Evolutionary conservation across 306 rosid genomes (phyloP), one percentile per base, ranked within the genome.

Genomic region (Vachellia collinsii): DNA sequence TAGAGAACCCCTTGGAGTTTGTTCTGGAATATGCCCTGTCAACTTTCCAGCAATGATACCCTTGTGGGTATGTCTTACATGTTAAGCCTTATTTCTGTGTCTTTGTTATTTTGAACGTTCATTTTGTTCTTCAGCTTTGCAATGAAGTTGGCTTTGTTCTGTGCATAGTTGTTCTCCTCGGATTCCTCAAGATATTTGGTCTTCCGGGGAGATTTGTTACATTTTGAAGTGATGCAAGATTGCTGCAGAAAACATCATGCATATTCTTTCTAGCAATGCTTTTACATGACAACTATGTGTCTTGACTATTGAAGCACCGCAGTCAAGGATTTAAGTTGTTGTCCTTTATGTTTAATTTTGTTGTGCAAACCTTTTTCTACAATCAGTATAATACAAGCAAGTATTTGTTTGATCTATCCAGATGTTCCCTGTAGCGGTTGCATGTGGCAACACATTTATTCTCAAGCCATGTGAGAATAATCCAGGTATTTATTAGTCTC

Each of bases 1-100:
- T 61, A 84, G 92, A 81, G 97, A 91, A 77, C 97, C 97, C 41
- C 91, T 91, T 50, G 97, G 97, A 70, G 93, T 92, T 82, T 92
- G 97, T 89, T 95, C 92, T 20, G 97, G 97, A 75, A 89, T 92
- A 71, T 92, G 94, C 79, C 85, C 95, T 39, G 56, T 85, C 70
- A 88, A 92, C 83, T 88, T 82, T 83, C 85, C 97, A 44, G 92
- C 91, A 70, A 83, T 72, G 70, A 75, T 86, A 72, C 87, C 92
- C 66, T 83, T 92, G 84, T 92, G 95, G 97, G 97, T 92, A 88
- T 53, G 91, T 47, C 80, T 82, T 77, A 75, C 29, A 43, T 75
- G 12, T 48, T 74, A 23, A 58, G 44, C 61, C 70, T 65, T 77
- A 51, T 29, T 75, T 80, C 74, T 50, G 25, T 73, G 47, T 11